Conservation (phyloP, 2,329 filamentous ascomycete genomes). For the Aspergillus neotritici region DNA sequence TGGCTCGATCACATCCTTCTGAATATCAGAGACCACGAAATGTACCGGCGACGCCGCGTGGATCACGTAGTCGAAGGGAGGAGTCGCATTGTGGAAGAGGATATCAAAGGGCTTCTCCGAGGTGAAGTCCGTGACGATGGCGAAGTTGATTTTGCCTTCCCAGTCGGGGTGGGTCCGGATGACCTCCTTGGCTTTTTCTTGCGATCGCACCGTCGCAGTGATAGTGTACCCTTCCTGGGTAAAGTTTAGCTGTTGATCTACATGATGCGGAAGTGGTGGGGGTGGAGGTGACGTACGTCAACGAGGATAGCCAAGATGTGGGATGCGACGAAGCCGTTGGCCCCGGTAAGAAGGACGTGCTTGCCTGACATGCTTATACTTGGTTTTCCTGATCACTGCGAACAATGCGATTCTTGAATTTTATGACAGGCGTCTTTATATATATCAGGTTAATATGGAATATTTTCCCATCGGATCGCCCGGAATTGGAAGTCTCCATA, state of each 20-base stretch:
- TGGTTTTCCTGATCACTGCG: too few species aligned
- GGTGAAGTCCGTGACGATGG: constrained; percentile 34
- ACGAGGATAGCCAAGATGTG: constrained; percentile 34
- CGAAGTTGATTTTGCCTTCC: constrained; percentile 39
- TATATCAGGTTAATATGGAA: too few species aligned
- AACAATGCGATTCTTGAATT: too few species aligned
- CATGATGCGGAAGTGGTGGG: too few species aligned
- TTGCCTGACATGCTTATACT: too few species aligned
- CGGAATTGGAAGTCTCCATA: too few species aligned
- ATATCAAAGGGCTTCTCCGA: constrained; percentile 36
- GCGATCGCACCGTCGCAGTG: constrained; percentile 11
- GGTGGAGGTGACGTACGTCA: constrained; percentile 38
- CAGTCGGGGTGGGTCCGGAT: constrained; percentile 45
- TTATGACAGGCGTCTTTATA: too few species aligned
- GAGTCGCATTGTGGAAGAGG: constrained; percentile 6
- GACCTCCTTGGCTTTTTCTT: constrained; percentile 35
- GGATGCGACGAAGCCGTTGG: constrained; percentile 13
- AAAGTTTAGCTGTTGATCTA: too few species aligned
- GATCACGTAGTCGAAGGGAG: constrained; percentile 49
- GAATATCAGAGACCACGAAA: constrained; percentile 35
- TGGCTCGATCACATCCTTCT: constrained; percentile 51
- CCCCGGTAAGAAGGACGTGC: constrained; percentile 11
- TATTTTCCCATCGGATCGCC: too few species aligned
- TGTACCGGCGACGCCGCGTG: constrained; percentile 59
- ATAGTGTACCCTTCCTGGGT: constrained; percentile 6